phyloP scores from a whole-genome alignment of 2,329 filamentous ascomycete species.

The Paramyrothecium sp. region DNA sequence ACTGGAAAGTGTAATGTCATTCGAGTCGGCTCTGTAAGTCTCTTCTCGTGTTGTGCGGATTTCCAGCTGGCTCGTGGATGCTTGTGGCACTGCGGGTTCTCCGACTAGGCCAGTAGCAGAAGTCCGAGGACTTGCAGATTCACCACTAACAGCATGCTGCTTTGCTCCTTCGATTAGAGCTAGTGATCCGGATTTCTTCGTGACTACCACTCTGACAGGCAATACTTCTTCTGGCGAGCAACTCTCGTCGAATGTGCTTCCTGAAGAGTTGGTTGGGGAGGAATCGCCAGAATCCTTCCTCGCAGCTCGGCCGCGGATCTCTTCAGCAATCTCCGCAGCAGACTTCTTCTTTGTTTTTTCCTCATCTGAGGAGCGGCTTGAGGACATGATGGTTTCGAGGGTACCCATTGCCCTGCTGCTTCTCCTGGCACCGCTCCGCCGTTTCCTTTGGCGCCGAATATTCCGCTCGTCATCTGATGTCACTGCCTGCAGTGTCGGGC shows the following conservation, averaged over 20 bases:
- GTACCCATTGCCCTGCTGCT: slow-evolving; percentile 59
- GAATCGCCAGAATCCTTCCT: slow-evolving; percentile 32
- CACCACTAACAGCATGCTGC: slow-evolving; percentile 24
- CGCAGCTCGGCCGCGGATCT: slow-evolving; percentile 48
- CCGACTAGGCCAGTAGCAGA: slow-evolving; percentile 47
- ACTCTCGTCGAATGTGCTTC: slow-evolving; percentile 24
- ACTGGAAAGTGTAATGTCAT: slow-evolving; percentile 9
- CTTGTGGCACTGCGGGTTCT: slow-evolving; percentile 56
- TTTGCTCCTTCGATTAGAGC: slow-evolving; percentile 36
- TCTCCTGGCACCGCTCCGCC: slow-evolving; percentile 39
- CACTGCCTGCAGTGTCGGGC: slow-evolving; percentile 57
- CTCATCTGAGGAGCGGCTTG: slow-evolving; percentile 62
- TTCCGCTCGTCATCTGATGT: slow-evolving; percentile 55
- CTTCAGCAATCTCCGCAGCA: slow-evolving; percentile 53
- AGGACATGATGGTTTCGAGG: slow-evolving; percentile 66
- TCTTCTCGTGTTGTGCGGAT: slow-evolving; percentile 36
- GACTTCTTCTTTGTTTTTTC: slow-evolving; percentile 60
- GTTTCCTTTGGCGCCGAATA: slow-evolving; percentile 34
- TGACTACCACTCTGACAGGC: slow-evolving; percentile 15
- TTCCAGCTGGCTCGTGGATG: slow-evolving; percentile 50
- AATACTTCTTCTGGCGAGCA: slow-evolving; percentile 13
- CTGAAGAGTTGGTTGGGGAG: slow-evolving; percentile 28
- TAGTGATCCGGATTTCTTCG: slow-evolving; percentile 28
- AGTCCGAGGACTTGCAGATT: slow-evolving; percentile 26
- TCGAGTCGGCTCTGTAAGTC: slow-evolving; percentile 7